These are phyloP conservation scores for Pseudogymnoascus sp. DNA, from an alignment of 2,329 filamentous ascomycete species.

Conservation along the genomic window DNA sequence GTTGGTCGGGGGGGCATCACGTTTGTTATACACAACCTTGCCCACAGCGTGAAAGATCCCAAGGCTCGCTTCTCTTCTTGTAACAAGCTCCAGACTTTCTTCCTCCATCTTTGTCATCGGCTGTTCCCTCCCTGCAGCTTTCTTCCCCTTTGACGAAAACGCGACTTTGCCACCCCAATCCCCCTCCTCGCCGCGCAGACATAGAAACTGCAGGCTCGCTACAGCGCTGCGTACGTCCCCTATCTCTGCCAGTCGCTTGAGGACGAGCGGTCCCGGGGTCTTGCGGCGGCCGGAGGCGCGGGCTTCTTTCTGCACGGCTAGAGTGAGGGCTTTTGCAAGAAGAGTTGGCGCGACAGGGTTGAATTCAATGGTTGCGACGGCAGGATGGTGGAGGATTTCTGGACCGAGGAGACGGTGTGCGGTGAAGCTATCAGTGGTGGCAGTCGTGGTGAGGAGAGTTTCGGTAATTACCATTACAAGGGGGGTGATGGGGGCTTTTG, in stretches of 20 bases:
- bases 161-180: conserved; percentile 68
- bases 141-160: conserved; percentile 58
- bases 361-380: conserved; percentile 77
- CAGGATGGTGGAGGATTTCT: conserved; percentile 74
- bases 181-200: conserved; percentile 66
- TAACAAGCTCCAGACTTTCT: conserved; percentile 71
- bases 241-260: conserved; percentile 73
- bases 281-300: conserved; percentile 64
- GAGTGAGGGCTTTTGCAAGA: conserved; percentile 73
- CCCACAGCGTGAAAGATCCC: conserved; percentile 95
- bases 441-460: conserved; percentile 73
- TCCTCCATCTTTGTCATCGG: conserved; percentile 67
- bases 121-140: conserved; percentile 45
- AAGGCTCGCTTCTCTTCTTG: conserved; percentile 78
- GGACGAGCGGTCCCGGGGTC: conserved; percentile 68
- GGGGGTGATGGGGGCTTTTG: conserved; percentile 49
- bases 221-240: conserved; percentile 92
- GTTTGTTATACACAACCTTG: conserved; percentile 94
- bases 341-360: conserved; percentile 84
- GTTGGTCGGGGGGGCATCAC: conserved; percentile 42
- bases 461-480: conserved; percentile 89
- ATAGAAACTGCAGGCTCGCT: conserved; percentile 86
- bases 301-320: conserved; percentile 78
- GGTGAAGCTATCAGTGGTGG: conserved; percentile 84
- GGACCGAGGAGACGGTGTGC: conserved; percentile 82